Percentiles rank a stretch among this genome's conserved stretches.
phyloP scores from a whole-genome alignment of 73 alveolate species.

The Uronychia binucleata region DNA sequence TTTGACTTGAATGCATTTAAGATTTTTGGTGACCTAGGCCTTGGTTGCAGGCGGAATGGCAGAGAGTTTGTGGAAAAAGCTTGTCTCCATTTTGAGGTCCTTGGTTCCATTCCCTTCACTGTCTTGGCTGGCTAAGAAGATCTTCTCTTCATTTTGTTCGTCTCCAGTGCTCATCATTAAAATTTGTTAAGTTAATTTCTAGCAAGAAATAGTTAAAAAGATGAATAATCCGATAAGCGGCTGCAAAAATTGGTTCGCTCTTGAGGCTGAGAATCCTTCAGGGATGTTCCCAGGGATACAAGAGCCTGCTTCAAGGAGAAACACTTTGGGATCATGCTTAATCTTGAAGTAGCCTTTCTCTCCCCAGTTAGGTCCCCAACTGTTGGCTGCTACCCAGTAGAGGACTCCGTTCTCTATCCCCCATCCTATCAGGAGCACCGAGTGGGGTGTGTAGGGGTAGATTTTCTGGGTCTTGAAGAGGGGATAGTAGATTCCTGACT shows the following conservation, averaged over 20 bases:
- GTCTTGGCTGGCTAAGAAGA: background rate
- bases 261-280: background rate
- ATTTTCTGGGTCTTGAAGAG: slow-evolving; percentile 69
- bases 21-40: background rate
- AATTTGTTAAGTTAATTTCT: background rate
- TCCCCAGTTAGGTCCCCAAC: slow-evolving; percentile 94
- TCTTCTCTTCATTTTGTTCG: background rate
- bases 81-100: background rate
- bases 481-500: slow-evolving; percentile 48
- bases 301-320: background rate
- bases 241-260: background rate
- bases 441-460: slow-evolving; percentile 65
- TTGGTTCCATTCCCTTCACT: background rate
- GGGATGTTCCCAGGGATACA: background rate
- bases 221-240: background rate
- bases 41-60: background rate
- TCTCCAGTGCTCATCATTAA: background rate
- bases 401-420: slow-evolving; percentile 76
- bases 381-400: slow-evolving; percentile 85
- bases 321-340: background rate
- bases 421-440: slow-evolving; percentile 93
- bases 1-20: background rate
- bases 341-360: slow-evolving; percentile 90
- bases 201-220: background rate
- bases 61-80: background rate